Percentiles rank a stretch among this genome's conserved stretches.
These are phyloP conservation scores for Nannochloris sp. DNA, from an alignment of 139 green algal species.

Conservation along the genomic window DNA sequence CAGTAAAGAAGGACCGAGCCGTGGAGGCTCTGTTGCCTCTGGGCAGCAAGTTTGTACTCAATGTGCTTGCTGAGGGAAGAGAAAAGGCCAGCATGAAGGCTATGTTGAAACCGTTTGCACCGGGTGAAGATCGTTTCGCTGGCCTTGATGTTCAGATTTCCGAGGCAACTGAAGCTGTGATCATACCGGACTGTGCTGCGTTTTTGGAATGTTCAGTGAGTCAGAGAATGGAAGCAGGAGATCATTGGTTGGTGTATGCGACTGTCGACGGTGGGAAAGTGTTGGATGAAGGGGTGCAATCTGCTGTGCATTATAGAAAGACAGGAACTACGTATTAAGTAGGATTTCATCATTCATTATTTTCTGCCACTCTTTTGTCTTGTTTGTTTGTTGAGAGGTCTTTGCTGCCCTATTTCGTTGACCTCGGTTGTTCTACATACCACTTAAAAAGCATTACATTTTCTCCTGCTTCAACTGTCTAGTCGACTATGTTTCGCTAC, in stretches of 20 bases:
- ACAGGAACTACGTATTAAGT: constrained; percentile 22
- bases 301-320: constrained; percentile 61
- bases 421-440: too few species aligned
- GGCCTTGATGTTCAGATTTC: constrained; percentile 40
- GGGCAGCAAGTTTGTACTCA: constrained; percentile 73
- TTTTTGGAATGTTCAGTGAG: constrained; percentile 63
- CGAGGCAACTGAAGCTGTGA: constrained; percentile 34
- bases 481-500: too few species aligned
- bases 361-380: not conserved
- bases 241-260: constrained; percentile 78
- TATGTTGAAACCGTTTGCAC: constrained; percentile 73
- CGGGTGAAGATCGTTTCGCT: constrained; percentile 79
- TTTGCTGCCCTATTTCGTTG: too few species aligned
- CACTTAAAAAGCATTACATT: too few species aligned
- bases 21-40: constrained; percentile 76
- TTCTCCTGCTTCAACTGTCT: too few species aligned
- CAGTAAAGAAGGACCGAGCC: constrained; percentile 90
- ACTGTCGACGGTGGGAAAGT: constrained; percentile 66
- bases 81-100: constrained; percentile 55
- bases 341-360: not conserved
- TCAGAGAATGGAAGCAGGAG: constrained; percentile 70
- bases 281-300: constrained; percentile 44
- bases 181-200: constrained; percentile 44
- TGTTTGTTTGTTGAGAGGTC: too few species aligned
- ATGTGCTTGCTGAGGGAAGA: constrained; percentile 69